Conservation (phyloP, 495 filamentous ascomycete genomes). For the Aspergillus ellipticus region DNA sequence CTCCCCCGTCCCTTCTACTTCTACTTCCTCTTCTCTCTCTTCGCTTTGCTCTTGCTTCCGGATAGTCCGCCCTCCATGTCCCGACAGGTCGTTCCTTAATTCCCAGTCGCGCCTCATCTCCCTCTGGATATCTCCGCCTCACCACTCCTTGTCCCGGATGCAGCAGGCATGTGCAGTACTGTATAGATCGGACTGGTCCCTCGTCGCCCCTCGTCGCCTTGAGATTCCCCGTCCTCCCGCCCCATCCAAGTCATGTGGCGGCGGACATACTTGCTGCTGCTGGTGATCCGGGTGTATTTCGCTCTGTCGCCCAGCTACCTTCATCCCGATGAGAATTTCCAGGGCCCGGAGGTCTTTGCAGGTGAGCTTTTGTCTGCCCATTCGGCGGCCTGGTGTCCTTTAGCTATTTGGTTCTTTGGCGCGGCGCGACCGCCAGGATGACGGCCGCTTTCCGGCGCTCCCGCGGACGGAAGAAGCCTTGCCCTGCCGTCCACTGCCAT, state of each 20-base stretch:
- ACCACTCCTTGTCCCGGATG: not conserved
- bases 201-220: not conserved
- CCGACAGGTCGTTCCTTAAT: slow-evolving; percentile 14
- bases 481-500: no score
- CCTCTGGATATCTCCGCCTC: not conserved
- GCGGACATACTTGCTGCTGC: slow-evolving; percentile 78
- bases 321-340: slow-evolving; percentile 97
- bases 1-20: not conserved
- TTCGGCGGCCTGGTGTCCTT: not conserved
- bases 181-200: slow-evolving; percentile 1
- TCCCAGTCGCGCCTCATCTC: not conserved
- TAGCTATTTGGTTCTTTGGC: not conserved
- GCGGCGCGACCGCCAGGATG: slow-evolving; percentile 1
- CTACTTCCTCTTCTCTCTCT: slow-evolving; percentile 7
- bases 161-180: slow-evolving; percentile 15
- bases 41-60: slow-evolving; percentile 7
- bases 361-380: slow-evolving; percentile 54
- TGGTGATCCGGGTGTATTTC: slow-evolving; percentile 88
- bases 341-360: slow-evolving; percentile 94
- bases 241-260: slow-evolving; percentile 69
- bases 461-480: not conserved
- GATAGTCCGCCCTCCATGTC: not conserved
- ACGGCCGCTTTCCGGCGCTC: not conserved
- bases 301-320: slow-evolving; percentile 93
- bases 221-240: not conserved